Base-by-base conservation (phyloP, 1,284 basidiomycete species). In the Hortiboletus rubellus region DNA sequence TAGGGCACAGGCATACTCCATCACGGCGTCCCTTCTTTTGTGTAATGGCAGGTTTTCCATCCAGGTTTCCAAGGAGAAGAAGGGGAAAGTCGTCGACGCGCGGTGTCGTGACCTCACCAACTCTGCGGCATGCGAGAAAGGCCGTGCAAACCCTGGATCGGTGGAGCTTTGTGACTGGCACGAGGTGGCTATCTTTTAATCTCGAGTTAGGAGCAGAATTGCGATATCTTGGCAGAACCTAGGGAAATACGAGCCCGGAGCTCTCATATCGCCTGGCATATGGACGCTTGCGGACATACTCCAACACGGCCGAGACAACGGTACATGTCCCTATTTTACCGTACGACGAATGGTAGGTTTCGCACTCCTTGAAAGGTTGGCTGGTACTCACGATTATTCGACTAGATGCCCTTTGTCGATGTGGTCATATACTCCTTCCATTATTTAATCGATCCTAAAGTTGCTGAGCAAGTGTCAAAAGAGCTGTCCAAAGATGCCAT, bases 381-480 rank as follows among this genome's bases (percentile, higher is more conserved):
- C 6, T 14, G 37, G 40, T n/a, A 31, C 52, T 64, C 45, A 67
- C 49, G 44, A n/a, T 43, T 37, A 17, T 50, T 49, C 43, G n/a
- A 49, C 27, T 65, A 97, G 96, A 89, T 99, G 83, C 89, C 94
- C 0, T 97, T 96, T 71, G 92, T 94, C 55, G 93, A 98, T 73
- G 83, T 99, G 61, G 86, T 99, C 73, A 98, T 99, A 74, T 99
- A 98, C 74, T 98, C 96, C 36, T 99, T 99, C 77, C 97, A 99
- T 74, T 99, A 99, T 72, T 82, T 99, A 27, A 84, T 99, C 45
- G 97, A 99, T 76, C 97, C 97, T 1, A 99, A 99, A 76, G 95
- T 99, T 42, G 97, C 97, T 0, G 96, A 99, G 67, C 96, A 98
- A 77, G 97, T 99, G 14, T 98, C 96, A 7, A 96, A 94, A 68